Evolutionary conservation across 306 rosid genomes (phyloP).

Genomic region (Ormosia semicastrata): DNA sequence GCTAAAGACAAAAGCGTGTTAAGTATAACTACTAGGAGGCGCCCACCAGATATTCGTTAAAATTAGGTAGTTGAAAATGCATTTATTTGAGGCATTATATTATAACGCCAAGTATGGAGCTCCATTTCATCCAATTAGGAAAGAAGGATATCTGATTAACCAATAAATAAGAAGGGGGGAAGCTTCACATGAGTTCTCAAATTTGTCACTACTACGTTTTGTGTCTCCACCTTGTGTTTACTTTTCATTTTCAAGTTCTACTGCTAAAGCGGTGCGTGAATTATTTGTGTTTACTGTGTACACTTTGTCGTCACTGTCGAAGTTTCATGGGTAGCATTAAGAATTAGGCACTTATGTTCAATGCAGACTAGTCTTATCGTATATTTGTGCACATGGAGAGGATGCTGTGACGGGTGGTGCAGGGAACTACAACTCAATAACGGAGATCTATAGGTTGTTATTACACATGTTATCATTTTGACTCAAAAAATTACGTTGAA

Average conservation of each 20-base stretch:
- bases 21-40: slow-evolving; percentile 16
- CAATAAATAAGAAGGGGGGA: not conserved
- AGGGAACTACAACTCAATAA: not conserved
- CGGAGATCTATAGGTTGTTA: not conserved
- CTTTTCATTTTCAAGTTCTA: slow-evolving; percentile 27
- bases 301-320: not conserved
- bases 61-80: slow-evolving; percentile 23
- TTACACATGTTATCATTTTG: not conserved
- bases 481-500: not conserved
- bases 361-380: not conserved
- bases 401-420: not conserved
- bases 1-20: not conserved
- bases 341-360: slow-evolving; percentile 1
- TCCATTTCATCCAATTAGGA: not conserved
- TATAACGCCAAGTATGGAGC: not conserved
- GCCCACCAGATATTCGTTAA: slow-evolving; percentile 33
- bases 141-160: not conserved
- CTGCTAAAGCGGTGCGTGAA: not conserved
- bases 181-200: not conserved
- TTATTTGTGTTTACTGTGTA: not conserved
- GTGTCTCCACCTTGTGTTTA: not conserved
- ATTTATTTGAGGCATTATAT: not conserved
- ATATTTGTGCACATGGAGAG: not conserved
- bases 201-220: not conserved
- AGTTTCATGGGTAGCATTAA: not conserved